A percentile compares a stretch with the other conserved stretches of the same genome.
These are phyloP conservation scores for Auxenochlorella protothecoides DNA, from an alignment of 139 green algal genomes.

Conservation along the genomic window DNA sequence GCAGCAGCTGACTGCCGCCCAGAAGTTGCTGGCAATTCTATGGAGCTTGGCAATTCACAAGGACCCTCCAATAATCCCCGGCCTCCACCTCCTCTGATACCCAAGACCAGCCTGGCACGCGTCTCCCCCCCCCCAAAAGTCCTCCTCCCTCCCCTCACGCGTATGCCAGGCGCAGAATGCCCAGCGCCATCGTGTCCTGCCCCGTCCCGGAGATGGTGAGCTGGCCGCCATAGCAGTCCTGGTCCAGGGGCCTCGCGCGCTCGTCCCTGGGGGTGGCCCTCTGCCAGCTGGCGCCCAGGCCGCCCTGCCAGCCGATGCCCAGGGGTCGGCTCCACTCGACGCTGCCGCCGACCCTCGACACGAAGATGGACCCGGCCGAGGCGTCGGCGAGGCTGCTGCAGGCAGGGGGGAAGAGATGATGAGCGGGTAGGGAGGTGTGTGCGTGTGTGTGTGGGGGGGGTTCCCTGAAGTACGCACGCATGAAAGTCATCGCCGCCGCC, in stretches of 20 bases:
- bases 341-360: conserved; percentile 44
- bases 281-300: conserved; percentile 20
- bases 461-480: no score
- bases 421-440: no score
- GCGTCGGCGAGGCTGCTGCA: no score
- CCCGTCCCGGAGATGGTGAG: conserved; percentile 62
- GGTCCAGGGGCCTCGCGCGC: conserved; percentile 34
- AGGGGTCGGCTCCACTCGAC: conserved; percentile 76
- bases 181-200: conserved; percentile 57
- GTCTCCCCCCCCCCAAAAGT: no score
- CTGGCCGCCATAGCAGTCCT: conserved; percentile 70
- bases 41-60: no score
- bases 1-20: neutral
- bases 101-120: no score
- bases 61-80: no score
- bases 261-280: conserved; percentile 36
- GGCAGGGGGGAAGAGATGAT: no score
- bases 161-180: conserved; percentile 46
- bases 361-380: conserved; percentile 19
- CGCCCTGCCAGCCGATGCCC: conserved; percentile 23
- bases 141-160: conserved; percentile 17
- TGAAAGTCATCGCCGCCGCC: no score
- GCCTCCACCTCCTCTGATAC: no score
- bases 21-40: neutral
- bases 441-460: no score